Evolutionary conservation across 345 rosid genomes (phyloP).

Genomic region (Aethionema arabicum): DNA sequence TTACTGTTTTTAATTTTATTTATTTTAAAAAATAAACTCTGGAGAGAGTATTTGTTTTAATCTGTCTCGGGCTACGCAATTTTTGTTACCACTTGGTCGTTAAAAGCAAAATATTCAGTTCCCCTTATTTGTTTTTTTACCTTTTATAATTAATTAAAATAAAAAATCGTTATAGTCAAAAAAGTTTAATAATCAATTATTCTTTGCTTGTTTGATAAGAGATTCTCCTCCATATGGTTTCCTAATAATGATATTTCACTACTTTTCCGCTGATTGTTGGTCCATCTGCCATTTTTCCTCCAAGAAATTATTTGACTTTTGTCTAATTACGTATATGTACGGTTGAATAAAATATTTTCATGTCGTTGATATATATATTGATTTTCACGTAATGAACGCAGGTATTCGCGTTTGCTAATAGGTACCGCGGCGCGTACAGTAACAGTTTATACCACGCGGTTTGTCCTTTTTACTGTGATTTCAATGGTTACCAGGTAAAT

Average conservation of each 20-base stretch:
- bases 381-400: conserved; percentile 29
- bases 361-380: conserved; percentile 14
- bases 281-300: conserved; percentile 1
- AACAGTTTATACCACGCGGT: conserved; percentile 63
- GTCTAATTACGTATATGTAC: conserved; percentile 29
- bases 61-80: conserved; percentile 1
- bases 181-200: conserved; percentile 25
- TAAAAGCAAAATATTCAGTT: background rate
- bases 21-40: background rate
- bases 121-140: background rate
- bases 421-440: conserved; percentile 84
- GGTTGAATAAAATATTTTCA: conserved; percentile 23
- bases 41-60: background rate
- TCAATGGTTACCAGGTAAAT: conserved; percentile 83
- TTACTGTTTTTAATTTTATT: background rate
- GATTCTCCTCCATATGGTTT: conserved; percentile 29
- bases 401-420: conserved; percentile 93
- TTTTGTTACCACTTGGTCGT: background rate
- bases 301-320: conserved; percentile 7
- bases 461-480: conserved; percentile 96
- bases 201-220: conserved; percentile 38
- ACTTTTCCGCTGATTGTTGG: conserved; percentile 23
- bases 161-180: conserved; percentile 21
- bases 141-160: background rate
- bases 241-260: conserved; percentile 18